phyloP scores from a whole-genome alignment of 257 asterid species.

The Nicotiana knightiana region DNA sequence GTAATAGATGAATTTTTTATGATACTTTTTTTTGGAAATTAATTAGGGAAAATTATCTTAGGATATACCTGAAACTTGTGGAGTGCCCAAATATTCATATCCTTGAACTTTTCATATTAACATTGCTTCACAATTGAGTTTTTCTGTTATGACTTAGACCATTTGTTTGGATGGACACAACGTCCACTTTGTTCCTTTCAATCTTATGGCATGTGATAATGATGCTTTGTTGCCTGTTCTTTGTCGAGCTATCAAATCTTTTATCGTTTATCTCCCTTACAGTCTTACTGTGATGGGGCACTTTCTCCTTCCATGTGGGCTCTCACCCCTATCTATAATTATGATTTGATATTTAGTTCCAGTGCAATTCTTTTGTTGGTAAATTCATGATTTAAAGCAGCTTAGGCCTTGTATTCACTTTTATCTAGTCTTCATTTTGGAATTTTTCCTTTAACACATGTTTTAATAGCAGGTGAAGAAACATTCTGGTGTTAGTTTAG shows the following conservation, averaged over 20 bases:
- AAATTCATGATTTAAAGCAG: background rate
- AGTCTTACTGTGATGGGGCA: background rate
- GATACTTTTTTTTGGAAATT: too few species aligned
- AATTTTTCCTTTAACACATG: background rate
- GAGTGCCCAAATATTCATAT: background rate
- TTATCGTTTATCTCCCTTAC: background rate
- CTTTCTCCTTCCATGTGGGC: background rate
- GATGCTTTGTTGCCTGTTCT: background rate
- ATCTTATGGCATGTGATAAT: background rate
- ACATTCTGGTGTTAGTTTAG: constrained; percentile 38
- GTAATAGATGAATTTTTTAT: too few species aligned
- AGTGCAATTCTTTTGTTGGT: background rate
- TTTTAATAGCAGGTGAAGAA: constrained; percentile 42
- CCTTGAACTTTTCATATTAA: background rate
- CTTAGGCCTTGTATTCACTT: background rate
- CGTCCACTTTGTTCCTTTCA: background rate
- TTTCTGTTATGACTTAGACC: background rate
- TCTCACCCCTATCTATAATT: background rate
- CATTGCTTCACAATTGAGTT: background rate
- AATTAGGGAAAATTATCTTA: too few species aligned
- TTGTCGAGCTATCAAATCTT: background rate
- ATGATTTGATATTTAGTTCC: background rate
- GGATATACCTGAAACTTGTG: too few species aligned
- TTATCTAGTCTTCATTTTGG: constrained; percentile 7
- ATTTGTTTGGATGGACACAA: background rate